These are phyloP conservation scores for Closterium sp. DNA, from an alignment of 139 green algal species.

Conservation along the genomic window DNA sequence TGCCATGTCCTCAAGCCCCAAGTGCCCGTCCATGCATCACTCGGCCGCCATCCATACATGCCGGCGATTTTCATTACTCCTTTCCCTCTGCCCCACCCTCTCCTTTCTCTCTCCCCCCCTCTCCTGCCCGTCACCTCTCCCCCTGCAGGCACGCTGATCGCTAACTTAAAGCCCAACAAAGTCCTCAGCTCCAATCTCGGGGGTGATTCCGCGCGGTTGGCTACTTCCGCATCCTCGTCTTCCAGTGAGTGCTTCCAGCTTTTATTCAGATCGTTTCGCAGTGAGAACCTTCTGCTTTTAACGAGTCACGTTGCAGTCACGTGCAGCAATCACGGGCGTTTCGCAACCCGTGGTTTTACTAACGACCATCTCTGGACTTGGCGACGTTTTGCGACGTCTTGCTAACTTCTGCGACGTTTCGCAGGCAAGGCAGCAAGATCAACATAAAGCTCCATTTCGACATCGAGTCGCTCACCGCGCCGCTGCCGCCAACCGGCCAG, in stretches of 20 bases:
- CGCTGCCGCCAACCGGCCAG: background rate
- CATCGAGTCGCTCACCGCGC: background rate
- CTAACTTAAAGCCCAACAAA: background rate
- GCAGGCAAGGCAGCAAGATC: background rate
- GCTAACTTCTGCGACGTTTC: background rate
- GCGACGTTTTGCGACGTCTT: background rate
- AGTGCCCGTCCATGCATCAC: too few species aligned
- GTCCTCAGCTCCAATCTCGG: background rate
- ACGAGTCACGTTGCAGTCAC: background rate
- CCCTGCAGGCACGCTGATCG: background rate
- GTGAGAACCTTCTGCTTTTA: background rate
- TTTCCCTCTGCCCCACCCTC: too few species aligned
- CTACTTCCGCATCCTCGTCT: background rate
- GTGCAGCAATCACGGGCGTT: too few species aligned
- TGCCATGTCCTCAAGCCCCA: too few species aligned
- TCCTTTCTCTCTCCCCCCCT: background rate
- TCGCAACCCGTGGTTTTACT: background rate
- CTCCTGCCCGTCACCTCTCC: background rate
- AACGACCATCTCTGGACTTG: background rate
- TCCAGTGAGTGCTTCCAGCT: background rate
- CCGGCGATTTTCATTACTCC: too few species aligned
- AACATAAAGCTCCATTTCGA: background rate
- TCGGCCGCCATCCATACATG: too few species aligned
- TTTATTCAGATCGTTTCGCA: background rate
- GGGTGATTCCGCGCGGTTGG: background rate